These are phyloP conservation scores for Aegilops tauschii DNA, from an alignment of 176 grass and related monocot species.

Conservation along the genomic window DNA sequence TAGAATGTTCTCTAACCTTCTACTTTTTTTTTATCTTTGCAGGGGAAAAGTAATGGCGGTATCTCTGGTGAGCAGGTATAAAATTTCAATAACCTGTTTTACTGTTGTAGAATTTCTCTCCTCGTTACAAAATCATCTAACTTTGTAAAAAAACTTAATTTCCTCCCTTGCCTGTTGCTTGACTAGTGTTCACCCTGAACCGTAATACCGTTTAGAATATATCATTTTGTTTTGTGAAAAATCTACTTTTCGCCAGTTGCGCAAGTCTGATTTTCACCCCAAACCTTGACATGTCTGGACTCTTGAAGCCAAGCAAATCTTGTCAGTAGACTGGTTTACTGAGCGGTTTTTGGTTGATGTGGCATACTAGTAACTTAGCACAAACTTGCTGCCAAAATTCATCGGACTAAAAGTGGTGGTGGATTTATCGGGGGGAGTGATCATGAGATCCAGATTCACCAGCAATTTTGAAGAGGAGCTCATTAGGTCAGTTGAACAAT, in stretches of 20 bases:
- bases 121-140: not conserved
- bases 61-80: slow-evolving; percentile 41
- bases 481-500: no score
- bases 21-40: slow-evolving; percentile 12
- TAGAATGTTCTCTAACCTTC: slow-evolving; percentile 23
- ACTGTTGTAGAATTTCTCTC: not conserved
- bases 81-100: slow-evolving; percentile 6
- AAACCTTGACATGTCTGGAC: no score
- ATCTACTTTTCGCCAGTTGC: not conserved
- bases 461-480: no score
- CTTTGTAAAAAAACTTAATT: not conserved
- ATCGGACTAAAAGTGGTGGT: no score
- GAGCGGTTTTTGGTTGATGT: no score
- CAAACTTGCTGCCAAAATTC: no score
- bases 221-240: not conserved
- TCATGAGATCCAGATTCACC: no score
- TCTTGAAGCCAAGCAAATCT: no score
- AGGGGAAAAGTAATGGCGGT: slow-evolving; percentile 61
- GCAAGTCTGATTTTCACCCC: no score
- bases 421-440: no score
- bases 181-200: not conserved
- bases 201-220: not conserved
- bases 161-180: not conserved
- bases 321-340: no score
- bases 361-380: no score